Base-by-base conservation (phyloP, 2,329 filamentous ascomycete species). In the Venturia asperata region DNA sequence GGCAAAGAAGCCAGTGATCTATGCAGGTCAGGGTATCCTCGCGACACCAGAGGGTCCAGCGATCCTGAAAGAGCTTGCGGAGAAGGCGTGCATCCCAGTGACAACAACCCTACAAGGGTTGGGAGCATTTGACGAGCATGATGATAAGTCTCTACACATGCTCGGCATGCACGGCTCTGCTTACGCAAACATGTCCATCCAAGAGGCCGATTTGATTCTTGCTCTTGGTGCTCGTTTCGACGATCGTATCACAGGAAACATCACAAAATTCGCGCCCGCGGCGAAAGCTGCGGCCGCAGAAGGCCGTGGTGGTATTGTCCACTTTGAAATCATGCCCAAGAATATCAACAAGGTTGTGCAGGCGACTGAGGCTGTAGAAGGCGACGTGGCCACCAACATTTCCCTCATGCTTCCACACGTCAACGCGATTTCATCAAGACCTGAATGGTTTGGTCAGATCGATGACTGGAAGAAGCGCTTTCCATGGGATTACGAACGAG, bases 261-360 rank as follows among this genome's bases (percentile, higher is more conserved):
- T 97, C 63, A 77, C 85, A 71, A 95, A 93, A 75, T 99, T 97
- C 70, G 94, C 92, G 0, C 94, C 94, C 3, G 85, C 85, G 63
- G 94, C 94, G 56, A 94, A 90, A 79, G 85, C 86, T 17, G 94
- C 94, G 0, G 93, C 91, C 5, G 82, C 84, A 13, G 90, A 96
- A 79, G 87, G 87, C 64, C 89, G 92, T 68, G 94, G 94, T 71
- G 94, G 94, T 73, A 97, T 99, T 72, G 85, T 97, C 19, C 93
- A 99, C 78, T 97, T 97, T 73, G 93, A 97, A 76, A 93, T 99
- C 72, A 89, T 97, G 88, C 93, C 94, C 71, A 99, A 99, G 87
- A 97, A 99, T 82, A 97, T 97, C 80, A 97, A 97, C 86, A 99
- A 97, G 84, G 92, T 97, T 52, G 89, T 99, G 17, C 91, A 97